These are phyloP conservation scores for Alternaria sp. DNA, from an alignment of 2,329 filamentous ascomycete species.

Conservation along the genomic window DNA sequence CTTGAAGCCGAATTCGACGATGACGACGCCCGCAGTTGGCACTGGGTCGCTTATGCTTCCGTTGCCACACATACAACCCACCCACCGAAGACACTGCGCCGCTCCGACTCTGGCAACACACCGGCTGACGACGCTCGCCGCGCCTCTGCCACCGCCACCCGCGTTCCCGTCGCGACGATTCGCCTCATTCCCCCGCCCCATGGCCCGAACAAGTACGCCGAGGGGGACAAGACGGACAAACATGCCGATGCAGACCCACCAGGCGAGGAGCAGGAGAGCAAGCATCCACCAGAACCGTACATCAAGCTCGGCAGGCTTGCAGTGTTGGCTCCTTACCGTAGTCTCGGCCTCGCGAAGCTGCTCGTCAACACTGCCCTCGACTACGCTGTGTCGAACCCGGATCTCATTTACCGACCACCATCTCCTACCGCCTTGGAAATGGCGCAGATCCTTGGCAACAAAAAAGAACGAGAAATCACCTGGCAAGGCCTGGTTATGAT, in stretches of 20 bases:
- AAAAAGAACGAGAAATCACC: conserved; percentile 52
- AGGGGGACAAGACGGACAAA: conserved; percentile 31
- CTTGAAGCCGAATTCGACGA: conserved; percentile 78
- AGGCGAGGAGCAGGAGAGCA: conserved; percentile 38
- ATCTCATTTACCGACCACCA: conserved; percentile 53
- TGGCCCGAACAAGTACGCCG: conserved; percentile 65
- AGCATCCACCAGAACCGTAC: conserved; percentile 75
- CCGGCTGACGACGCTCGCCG: conserved; percentile 48
- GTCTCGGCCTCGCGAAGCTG: conserved; percentile 68
- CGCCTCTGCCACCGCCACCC: conserved; percentile 51
- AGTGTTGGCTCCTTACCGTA: conserved; percentile 71
- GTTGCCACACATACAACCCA: conserved; percentile 57
- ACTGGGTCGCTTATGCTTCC: conserved; percentile 85
- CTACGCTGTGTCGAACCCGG: conserved; percentile 72
- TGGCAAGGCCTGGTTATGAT: conserved; percentile 81
- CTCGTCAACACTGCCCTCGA: conserved; percentile 72
- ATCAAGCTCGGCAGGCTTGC: conserved; percentile 83
- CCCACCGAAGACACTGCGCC: conserved; percentile 45
- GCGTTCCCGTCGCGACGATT: conserved; percentile 74
- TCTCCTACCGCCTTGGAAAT: conserved; percentile 54
- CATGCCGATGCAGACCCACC: conserved; percentile 45
- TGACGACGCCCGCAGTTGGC: conserved; percentile 80
- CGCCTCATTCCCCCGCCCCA: conserved; percentile 85
- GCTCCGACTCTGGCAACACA: conserved; percentile 56
- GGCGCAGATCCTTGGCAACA: conserved; percentile 56